A percentile compares a stretch with the other conserved stretches of the same genome.
Conservation (phyloP, 306 rosid species). For the Clitoria ternatea region DNA sequence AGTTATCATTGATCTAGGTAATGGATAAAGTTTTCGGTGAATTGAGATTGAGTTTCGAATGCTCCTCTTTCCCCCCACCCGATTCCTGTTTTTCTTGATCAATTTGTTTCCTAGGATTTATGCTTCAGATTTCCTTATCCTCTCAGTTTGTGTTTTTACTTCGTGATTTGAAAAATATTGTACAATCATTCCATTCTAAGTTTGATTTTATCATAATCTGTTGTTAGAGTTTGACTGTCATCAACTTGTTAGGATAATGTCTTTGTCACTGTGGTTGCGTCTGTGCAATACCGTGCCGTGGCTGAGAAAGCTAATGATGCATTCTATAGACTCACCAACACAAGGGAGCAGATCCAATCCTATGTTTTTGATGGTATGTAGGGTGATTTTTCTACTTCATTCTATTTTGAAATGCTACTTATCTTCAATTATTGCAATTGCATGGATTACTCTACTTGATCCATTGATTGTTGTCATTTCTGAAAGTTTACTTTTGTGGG, state of each 20-base stretch:
- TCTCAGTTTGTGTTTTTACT: conserved; percentile 13
- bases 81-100: neutral
- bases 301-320: conserved; percentile 62
- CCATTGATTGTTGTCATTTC: neutral
- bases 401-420: neutral
- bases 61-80: neutral
- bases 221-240: conserved; percentile 11
- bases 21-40: neutral
- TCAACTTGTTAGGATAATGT: conserved; percentile 57
- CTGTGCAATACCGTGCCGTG: conserved; percentile 59
- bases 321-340: conserved; percentile 66
- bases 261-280: conserved; percentile 64
- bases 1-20: neutral
- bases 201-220: neutral
- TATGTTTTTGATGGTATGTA: conserved; percentile 69
- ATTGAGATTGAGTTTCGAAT: conserved; percentile 1
- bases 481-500: neutral
- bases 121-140: neutral
- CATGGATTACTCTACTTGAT: neutral
- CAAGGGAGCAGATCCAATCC: conserved; percentile 63
- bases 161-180: neutral
- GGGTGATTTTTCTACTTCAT: neutral
- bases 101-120: conserved; percentile 10
- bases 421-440: neutral
- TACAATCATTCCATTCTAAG: neutral